A percentile compares a stretch with the other conserved stretches of the same genome.
phyloP scores from a whole-genome alignment of 176 grass and related monocot genomes.

The Thinopyrum elongatum region DNA sequence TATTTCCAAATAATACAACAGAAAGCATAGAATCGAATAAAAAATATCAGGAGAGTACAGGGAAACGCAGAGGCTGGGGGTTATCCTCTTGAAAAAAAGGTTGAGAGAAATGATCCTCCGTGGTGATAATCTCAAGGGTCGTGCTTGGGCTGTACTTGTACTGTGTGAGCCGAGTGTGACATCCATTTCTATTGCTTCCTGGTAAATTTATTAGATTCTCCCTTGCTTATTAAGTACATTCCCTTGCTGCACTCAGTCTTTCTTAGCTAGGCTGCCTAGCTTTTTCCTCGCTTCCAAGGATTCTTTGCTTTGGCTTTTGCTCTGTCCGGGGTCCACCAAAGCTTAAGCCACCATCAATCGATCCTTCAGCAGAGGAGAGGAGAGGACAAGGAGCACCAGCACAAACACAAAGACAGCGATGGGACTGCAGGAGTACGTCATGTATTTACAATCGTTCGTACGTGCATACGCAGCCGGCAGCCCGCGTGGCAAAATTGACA shows the following conservation, averaged over 20 bases:
- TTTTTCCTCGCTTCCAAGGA: slow-evolving; percentile 49
- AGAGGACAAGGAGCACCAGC: background rate
- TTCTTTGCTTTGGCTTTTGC: background rate
- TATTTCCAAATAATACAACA: no score
- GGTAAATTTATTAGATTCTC: background rate
- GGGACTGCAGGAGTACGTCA: background rate
- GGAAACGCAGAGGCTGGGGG: no score
- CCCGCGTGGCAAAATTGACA: no score
- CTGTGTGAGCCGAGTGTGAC: background rate
- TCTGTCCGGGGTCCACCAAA: slow-evolving; percentile 11
- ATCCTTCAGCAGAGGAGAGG: background rate
- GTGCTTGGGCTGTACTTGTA: background rate
- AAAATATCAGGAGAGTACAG: no score
- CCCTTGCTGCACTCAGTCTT: slow-evolving; percentile 25
- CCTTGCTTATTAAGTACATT: background rate
- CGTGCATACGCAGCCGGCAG: no score
- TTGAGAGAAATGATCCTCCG: no score
- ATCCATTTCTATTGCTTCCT: background rate
- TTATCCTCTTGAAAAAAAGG: no score
- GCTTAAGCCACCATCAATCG: background rate
- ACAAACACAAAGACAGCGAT: background rate
- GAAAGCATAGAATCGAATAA: no score
- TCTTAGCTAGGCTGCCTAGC: background rate
- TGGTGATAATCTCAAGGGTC: background rate
- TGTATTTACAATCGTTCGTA: no score